Evolutionary conservation across 2,329 filamentous ascomycete species (phyloP).

Genomic region (Xylariales sp.): DNA sequence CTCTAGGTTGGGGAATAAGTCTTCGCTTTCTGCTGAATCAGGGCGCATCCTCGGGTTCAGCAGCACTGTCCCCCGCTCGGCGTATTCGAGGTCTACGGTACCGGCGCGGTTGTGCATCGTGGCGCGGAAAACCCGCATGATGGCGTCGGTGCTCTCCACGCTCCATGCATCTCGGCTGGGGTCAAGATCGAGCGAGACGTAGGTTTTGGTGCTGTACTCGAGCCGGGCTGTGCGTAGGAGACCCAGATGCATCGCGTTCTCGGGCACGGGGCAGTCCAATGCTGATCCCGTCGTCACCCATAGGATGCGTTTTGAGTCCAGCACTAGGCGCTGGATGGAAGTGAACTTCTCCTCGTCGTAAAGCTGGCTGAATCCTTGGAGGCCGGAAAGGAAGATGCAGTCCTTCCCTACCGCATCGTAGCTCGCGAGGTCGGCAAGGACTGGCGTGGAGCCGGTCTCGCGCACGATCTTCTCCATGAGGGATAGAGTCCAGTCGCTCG

Average conservation of each 20-base stretch:
- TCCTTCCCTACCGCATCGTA: conserved; percentile 13
- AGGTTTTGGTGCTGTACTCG: conserved; percentile 39
- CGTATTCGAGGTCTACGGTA: conserved; percentile 33
- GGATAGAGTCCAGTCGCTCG: conserved; percentile 6
- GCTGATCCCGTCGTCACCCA: conserved; percentile 35
- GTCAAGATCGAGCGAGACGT: conserved; percentile 45
- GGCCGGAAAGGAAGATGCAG: conserved; percentile 26
- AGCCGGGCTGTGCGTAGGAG: conserved; percentile 42
- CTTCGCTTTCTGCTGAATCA: conserved; percentile 17
- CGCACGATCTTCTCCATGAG: conserved; percentile 22
- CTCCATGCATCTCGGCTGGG: conserved; percentile 26
- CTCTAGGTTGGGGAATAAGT: conserved; percentile 1
- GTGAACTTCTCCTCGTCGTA: conserved; percentile 21
- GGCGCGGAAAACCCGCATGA: conserved; percentile 26
- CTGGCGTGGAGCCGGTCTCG: conserved; percentile 2
- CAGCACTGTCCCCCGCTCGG: conserved; percentile 25
- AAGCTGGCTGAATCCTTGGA: conserved; percentile 1
- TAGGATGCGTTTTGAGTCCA: conserved; percentile 24
- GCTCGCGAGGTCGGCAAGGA: conserved; percentile 7
- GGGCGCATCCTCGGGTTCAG: conserved; percentile 24
- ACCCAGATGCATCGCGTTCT: conserved; percentile 37
- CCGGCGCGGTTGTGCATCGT: conserved; percentile 2
- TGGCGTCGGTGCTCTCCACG: conserved; percentile 7
- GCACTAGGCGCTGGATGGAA: conserved; percentile 26
- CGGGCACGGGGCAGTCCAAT: conserved; percentile 35